Evolutionary conservation across 2,329 filamentous ascomycete species (phyloP).

Genomic region (Teratosphaeria viscida): DNA sequence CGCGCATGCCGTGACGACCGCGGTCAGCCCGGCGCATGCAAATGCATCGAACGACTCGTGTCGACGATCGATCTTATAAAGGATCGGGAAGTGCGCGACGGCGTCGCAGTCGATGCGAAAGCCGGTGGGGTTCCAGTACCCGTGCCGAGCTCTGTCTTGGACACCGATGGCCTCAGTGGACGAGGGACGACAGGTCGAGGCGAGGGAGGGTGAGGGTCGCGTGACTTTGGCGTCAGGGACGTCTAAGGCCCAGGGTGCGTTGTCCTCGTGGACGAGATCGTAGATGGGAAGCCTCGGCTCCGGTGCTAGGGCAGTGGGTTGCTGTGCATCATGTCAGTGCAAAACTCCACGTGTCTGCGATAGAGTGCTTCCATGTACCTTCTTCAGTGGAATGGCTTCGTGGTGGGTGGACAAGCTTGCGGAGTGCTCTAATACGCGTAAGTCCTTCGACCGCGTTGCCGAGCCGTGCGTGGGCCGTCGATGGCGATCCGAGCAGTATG

Average conservation of each 20-base stretch:
- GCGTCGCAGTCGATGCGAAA: not conserved
- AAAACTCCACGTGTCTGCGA: not conserved
- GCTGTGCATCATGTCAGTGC: not conserved
- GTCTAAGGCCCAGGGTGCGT: not conserved
- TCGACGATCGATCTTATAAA: not conserved
- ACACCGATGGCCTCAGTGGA: not conserved
- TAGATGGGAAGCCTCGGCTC: not conserved
- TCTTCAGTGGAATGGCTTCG: not conserved
- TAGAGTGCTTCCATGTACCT: not conserved
- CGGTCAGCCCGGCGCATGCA: not conserved
- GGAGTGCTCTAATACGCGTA: not conserved
- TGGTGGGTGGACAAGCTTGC: not conserved
- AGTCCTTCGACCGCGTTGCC: not conserved
- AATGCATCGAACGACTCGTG: not conserved
- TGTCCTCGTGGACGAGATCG: not conserved
- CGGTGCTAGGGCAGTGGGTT: not conserved
- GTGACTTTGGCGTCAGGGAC: not conserved
- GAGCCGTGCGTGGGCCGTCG: not conserved
- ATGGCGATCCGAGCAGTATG: not conserved
- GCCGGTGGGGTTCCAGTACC: not conserved
- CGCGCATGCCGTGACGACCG: not conserved
- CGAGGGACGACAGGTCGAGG: not conserved
- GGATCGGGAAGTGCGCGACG: not conserved
- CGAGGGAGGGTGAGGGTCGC: not conserved
- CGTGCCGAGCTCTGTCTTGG: not conserved